These are phyloP conservation scores for Achlya hypogyna DNA, from an alignment of 352 stramenopile genomes.

Conservation along the genomic window DNA sequence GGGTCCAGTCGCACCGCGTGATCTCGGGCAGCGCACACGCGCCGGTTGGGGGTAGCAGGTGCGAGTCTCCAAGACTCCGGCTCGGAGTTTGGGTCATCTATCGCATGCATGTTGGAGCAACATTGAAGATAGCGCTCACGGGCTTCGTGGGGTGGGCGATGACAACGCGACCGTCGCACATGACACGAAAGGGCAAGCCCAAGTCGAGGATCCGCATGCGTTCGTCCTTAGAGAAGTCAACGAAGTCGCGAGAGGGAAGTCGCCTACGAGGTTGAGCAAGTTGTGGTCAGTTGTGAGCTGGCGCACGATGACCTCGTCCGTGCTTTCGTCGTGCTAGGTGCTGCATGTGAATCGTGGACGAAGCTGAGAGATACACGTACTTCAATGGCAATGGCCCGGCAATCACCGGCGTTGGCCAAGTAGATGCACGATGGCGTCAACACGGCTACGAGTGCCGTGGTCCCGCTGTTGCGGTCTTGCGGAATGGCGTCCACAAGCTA, in stretches of 20 bases:
- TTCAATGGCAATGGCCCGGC: not conserved
- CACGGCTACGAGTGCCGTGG: not conserved
- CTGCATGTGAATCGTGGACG: not conserved
- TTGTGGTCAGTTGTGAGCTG: not conserved
- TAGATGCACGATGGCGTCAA: not conserved
- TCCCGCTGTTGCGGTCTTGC: slow-evolving; percentile 3
- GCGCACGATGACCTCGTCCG: not conserved
- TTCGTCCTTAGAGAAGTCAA: not conserved
- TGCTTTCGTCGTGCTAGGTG: not conserved
- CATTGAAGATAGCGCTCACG: not conserved
- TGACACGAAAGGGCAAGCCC: not conserved
- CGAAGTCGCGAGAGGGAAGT: not conserved
- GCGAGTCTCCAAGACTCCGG: not conserved
- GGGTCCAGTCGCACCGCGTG: not conserved
- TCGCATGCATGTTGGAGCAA: not conserved
- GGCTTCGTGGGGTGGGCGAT: not conserved
- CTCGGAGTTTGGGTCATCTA: slow-evolving; percentile 8
- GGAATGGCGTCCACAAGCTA: not conserved
- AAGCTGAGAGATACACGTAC: not conserved
- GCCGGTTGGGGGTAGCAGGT: not conserved
- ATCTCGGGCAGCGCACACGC: not conserved
- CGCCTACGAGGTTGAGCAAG: not conserved
- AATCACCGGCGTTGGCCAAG: not conserved
- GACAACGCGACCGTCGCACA: not conserved
- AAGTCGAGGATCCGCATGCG: not conserved